Evolutionary conservation across 176 grass and related monocot species (phyloP).

Genomic region (Coix lacrymajobi): DNA sequence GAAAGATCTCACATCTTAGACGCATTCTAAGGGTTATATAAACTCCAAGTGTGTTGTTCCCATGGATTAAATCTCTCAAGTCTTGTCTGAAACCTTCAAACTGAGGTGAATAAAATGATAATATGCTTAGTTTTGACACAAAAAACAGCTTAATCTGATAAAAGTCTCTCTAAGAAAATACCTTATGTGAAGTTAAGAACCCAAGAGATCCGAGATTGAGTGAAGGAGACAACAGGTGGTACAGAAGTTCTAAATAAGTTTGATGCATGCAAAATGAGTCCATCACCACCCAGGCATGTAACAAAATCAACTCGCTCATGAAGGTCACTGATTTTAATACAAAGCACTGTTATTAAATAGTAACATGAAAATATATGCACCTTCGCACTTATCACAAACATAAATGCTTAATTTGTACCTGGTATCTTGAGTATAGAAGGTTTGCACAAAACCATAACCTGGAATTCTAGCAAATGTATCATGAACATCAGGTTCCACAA

Average conservation of each 20-base stretch:
- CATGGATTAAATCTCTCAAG: slow-evolving; percentile 87
- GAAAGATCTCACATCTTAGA: slow-evolving; percentile 83
- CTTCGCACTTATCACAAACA: not conserved
- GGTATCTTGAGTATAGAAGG: slow-evolving; percentile 95
- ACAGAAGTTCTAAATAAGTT: slow-evolving; percentile 95
- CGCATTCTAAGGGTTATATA: slow-evolving; percentile 99
- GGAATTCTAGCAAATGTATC: slow-evolving; percentile 98
- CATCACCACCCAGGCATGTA: slow-evolving; percentile 97
- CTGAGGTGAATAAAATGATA: slow-evolving; percentile 42
- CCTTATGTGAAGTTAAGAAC: slow-evolving; percentile 93
- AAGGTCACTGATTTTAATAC: slow-evolving; percentile 61
- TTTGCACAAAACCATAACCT: slow-evolving; percentile 99
- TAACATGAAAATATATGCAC: slow-evolving; percentile 20
- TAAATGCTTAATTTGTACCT: slow-evolving; percentile 50
- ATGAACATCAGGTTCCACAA: slow-evolving; percentile 99
- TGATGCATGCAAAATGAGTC: slow-evolving; percentile 93
- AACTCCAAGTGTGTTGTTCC: slow-evolving; percentile 91
- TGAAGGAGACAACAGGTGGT: slow-evolving; percentile 94
- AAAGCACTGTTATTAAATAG: slow-evolving; percentile 29
- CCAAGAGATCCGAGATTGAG: slow-evolving; percentile 98
- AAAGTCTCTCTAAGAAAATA: slow-evolving; percentile 31
- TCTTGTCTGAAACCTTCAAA: slow-evolving; percentile 88
- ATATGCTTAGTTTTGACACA: slow-evolving; percentile 29
- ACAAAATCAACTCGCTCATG: slow-evolving; percentile 99
- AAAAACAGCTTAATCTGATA: slow-evolving; percentile 9